Evolutionary conservation across 2,329 filamentous ascomycete species (phyloP), one percentile per base, ranked within the genome.

Genomic region (Pseudogymnoascus sp.): DNA sequence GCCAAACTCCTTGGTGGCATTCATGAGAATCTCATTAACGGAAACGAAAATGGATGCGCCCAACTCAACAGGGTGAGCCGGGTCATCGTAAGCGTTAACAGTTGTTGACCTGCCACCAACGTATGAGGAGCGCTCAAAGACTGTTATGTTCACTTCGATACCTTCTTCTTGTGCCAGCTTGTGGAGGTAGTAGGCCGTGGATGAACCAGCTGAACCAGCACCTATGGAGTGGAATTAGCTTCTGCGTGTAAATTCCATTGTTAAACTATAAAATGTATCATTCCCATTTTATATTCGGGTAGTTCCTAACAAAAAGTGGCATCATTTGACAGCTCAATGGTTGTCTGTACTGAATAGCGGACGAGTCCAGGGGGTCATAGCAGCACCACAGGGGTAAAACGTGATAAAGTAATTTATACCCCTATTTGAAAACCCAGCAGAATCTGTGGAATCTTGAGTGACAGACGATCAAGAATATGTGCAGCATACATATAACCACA

Each of bases 41-140:
- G 88, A 74, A 49, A 97, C 90, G 72, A 97, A 99, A 69, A 97
- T 96, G 65, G 89, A 93, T 9, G 90, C 94, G 14, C 94, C 94
- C 0, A 97, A 80, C 74, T 99, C 94, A 36, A 96, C 83, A 1
- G 89, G 88, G 39, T 86, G 78, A 0, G 77, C 66, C 1, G 86
- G 79, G 68, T 93, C 81, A 66, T 84, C 82, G 72, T 89, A 93
- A 2, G 86, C 87, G 69, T 92, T 79, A 16, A 96, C 88, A 0
- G 92, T 97, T 30, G 92, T 90, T 6, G 89, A 89, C 25, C 94
- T 89, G 7, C 94, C 94, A 30, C 94, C 94, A 45, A 97, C 81
- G 67, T 86, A 90, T 33, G 79, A 74, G 14, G 85, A 86, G 68
- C 87, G 88, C 71, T 99, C 94, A 73, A 93, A 97, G 28, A 99